These are phyloP conservation scores for Plantago rigida DNA, from an alignment of 305 asterid genomes.

Conservation along the genomic window DNA sequence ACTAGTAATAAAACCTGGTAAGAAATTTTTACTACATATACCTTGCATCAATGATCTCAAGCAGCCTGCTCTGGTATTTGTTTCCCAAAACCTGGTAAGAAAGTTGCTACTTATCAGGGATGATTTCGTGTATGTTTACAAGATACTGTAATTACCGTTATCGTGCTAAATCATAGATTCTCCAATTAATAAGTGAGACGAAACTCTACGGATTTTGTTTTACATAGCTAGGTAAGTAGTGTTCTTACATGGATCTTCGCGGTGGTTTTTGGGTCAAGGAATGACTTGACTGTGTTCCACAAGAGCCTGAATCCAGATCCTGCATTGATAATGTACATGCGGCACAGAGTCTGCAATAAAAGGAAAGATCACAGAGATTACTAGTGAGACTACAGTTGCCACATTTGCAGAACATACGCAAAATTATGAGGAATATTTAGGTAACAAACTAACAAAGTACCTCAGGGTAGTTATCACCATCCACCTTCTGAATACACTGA, in stretches of 20 bases:
- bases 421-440: background rate
- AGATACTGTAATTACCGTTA: background rate
- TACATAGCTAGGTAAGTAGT: constrained; percentile 1
- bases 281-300: constrained; percentile 94
- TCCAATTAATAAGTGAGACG: background rate
- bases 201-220: background rate
- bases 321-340: constrained; percentile 93
- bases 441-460: constrained; percentile 24
- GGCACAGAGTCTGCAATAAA: constrained; percentile 57
- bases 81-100: constrained; percentile 63
- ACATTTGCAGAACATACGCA: background rate
- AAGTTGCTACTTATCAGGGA: background rate
- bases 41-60: constrained; percentile 85
- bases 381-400: too few relatives aligned
- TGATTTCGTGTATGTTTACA: background rate
- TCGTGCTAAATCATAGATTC: background rate
- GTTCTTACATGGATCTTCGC: constrained; percentile 70
- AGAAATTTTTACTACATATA: constrained; percentile 8
- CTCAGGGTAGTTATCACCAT: constrained; percentile 94
- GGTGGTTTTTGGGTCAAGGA: constrained; percentile 95
- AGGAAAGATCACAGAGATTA: background rate
- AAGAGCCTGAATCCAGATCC: constrained; percentile 93
- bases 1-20: too few relatives aligned
- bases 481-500: constrained; percentile 74
- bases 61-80: constrained; percentile 88